A percentile compares a stretch with the other conserved stretches of the same genome.
Evolutionary conservation across 1,284 basidiomycete species (phyloP).

Genomic region (Ceratobasidium sp.): DNA sequence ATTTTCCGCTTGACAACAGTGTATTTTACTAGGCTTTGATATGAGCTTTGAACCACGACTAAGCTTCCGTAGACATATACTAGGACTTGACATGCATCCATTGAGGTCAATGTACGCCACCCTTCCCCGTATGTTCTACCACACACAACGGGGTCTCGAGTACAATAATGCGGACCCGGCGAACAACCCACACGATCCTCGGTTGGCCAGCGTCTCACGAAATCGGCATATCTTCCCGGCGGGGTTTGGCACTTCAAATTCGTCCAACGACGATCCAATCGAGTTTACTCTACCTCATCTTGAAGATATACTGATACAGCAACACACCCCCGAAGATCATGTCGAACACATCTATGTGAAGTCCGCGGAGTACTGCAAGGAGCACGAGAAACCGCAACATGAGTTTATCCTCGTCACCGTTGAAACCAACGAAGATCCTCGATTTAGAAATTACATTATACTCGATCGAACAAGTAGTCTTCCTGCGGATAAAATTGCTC

Average conservation of each 20-base stretch:
- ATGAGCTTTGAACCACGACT: neutral
- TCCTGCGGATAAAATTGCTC: neutral
- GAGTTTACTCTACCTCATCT: neutral
- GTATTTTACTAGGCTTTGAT: neutral
- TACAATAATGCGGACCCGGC: neutral
- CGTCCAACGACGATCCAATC: neutral
- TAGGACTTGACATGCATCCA: neutral
- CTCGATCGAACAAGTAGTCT: conserved; percentile 5
- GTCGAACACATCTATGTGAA: conserved; percentile 24
- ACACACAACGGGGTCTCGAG: neutral
- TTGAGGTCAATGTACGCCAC: neutral
- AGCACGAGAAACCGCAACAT: conserved; percentile 9
- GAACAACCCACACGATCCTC: neutral
- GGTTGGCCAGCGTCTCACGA: neutral
- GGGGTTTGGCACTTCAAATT: neutral
- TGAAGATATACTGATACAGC: neutral
- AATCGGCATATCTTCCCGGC: neutral
- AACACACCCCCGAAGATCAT: neutral
- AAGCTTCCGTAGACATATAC: neutral
- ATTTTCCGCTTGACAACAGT: neutral
- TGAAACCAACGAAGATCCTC: neutral
- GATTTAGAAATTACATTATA: neutral
- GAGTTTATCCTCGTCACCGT: conserved; percentile 25
- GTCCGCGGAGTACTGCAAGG: conserved; percentile 24
- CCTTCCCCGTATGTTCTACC: neutral